Conservation (phyloP, 257 asterid species). For the Solanum habrochaites region DNA sequence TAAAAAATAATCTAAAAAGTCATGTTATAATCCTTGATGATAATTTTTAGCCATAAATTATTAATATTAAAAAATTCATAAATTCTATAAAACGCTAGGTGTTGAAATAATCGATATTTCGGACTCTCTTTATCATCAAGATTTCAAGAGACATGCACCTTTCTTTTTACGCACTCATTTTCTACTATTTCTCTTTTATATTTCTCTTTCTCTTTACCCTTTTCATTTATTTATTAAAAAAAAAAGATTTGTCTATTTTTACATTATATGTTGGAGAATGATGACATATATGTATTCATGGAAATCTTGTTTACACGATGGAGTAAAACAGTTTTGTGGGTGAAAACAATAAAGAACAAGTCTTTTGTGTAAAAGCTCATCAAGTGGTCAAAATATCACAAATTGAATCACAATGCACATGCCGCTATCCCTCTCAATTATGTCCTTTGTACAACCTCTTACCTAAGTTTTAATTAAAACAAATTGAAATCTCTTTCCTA, state of each 20-base stretch:
- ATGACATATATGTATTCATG: not conserved
- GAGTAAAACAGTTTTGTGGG: not conserved
- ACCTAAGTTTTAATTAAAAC: not conserved
- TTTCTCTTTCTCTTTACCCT: too few relatives aligned
- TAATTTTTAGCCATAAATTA: not conserved
- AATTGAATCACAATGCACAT: not conserved
- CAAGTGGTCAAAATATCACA: not conserved
- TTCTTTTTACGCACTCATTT: not conserved
- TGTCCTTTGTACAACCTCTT: not conserved
- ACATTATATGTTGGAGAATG: not conserved
- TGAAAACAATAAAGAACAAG: not conserved
- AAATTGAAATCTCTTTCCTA: not conserved
- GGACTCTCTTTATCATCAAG: not conserved
- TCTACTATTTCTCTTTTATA: not conserved
- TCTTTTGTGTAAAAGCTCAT: not conserved
- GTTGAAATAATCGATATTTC: not conserved
- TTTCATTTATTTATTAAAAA: not conserved
- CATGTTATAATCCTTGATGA: not conserved
- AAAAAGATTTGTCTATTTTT: not conserved
- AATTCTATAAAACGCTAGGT: not conserved
- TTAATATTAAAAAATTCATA: not conserved
- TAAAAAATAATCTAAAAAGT: not conserved
- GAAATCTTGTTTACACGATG: not conserved
- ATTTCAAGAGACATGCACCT: not conserved
- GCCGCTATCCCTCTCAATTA: not conserved